Conservation (phyloP, 2,329 filamentous ascomycete species). For the Thermothelomyces thermophilus region DNA sequence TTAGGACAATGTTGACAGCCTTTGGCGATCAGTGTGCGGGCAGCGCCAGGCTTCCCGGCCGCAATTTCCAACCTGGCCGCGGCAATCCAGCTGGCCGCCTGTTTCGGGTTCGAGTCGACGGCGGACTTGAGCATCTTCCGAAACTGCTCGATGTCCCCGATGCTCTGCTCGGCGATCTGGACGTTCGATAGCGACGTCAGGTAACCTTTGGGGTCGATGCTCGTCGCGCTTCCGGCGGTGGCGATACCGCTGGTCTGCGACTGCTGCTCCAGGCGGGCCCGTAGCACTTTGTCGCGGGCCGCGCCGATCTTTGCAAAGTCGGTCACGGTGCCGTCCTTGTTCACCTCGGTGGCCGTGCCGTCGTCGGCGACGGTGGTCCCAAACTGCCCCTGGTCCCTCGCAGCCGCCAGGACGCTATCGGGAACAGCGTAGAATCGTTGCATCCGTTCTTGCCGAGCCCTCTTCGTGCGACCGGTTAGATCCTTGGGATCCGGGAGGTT, state of each 20-base stretch:
- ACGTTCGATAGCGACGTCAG: slow-evolving; percentile 84
- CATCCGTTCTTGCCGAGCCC: slow-evolving; percentile 73
- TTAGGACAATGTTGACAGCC: slow-evolving; percentile 89
- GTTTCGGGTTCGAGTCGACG: slow-evolving; percentile 92
- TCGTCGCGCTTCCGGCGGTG: slow-evolving; percentile 77
- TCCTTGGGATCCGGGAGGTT: slow-evolving; percentile 94
- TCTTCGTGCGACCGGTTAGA: slow-evolving; percentile 86
- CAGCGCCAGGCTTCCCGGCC: slow-evolving; percentile 84
- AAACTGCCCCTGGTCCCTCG: slow-evolving; percentile 71
- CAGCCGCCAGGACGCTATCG: slow-evolving; percentile 87
- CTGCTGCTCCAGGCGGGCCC: slow-evolving; percentile 88
- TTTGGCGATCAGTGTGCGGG: slow-evolving; percentile 77
- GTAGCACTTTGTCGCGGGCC: slow-evolving; percentile 89
- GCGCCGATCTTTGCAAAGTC: slow-evolving; percentile 98
- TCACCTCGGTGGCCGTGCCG: slow-evolving; percentile 46
- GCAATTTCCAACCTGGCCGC: slow-evolving; percentile 87
- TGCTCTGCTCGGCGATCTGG: slow-evolving; percentile 73
- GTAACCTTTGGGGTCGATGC: slow-evolving; percentile 91
- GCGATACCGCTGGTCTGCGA: slow-evolving; percentile 61
- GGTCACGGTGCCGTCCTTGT: slow-evolving; percentile 81
- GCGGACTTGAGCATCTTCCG: slow-evolving; percentile 91
- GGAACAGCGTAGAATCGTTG: slow-evolving; percentile 93
- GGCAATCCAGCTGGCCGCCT: slow-evolving; percentile 93
- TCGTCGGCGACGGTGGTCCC: slow-evolving; percentile 86
- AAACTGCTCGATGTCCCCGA: slow-evolving; percentile 92